Percentiles rank a stretch among this genome's conserved stretches.
These are phyloP conservation scores for Lobulomyces angularis DNA, from an alignment of 192 early-diverging fungal genomes.

Conservation along the genomic window DNA sequence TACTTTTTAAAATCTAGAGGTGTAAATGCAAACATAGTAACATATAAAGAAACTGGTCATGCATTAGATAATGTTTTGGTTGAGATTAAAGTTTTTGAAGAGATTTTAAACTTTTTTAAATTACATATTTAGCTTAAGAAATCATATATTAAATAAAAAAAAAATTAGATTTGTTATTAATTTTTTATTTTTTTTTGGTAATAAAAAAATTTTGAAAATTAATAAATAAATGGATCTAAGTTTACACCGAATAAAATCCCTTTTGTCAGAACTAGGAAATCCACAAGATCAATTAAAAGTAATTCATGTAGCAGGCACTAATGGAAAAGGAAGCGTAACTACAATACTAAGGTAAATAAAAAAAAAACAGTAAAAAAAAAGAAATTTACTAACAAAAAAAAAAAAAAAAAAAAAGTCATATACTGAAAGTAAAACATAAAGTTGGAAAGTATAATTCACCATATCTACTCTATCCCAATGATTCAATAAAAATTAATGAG, in stretches of 20 bases:
- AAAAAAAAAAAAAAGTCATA: no score
- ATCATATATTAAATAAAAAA: no score
- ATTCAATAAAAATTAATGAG: conserved; percentile 51
- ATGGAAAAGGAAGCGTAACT: conserved; percentile 77
- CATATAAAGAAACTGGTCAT: neutral
- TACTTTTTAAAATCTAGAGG: no score
- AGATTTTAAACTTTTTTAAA: no score
- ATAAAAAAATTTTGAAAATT: no score
- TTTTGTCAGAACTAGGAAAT: conserved; percentile 29
- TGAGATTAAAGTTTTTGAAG: conserved; percentile 21
- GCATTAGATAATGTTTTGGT: conserved; percentile 1
- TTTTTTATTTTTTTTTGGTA: no score
- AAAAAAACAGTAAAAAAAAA: no score
- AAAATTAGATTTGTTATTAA: no score
- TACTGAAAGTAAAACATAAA: conserved; percentile 10
- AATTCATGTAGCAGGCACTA: conserved; percentile 82
- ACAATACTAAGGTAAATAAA: conserved; percentile 33
- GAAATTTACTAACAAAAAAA: no score
- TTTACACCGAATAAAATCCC: conserved; percentile 25
- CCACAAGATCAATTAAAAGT: conserved; percentile 36
- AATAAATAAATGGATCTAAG: no score
- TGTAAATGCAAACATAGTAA: no score
- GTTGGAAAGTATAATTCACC: conserved; percentile 69
- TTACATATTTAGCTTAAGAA: no score
- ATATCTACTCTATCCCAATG: conserved; percentile 54